Evolutionary conservation across 1,139 yeast species (phyloP).

Genomic region (Magnusiomyces sp.): DNA sequence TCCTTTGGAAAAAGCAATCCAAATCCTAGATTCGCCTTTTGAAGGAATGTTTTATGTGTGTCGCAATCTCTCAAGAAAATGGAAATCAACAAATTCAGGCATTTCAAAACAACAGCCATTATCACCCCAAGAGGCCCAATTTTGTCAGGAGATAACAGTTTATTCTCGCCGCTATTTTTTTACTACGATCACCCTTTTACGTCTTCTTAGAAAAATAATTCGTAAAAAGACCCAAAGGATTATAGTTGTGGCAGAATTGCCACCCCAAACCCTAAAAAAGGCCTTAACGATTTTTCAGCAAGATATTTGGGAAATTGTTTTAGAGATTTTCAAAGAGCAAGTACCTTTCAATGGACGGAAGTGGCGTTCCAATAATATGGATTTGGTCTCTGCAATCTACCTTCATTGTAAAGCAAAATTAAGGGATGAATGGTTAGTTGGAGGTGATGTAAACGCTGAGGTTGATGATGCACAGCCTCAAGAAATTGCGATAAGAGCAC

Average conservation of each 20-base stretch:
- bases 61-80: constrained; percentile 15
- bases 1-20: constrained; percentile 28
- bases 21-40: constrained; percentile 32
- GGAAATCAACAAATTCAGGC: not conserved
- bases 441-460: constrained; percentile 69
- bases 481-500: constrained; percentile 74
- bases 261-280: constrained; percentile 35
- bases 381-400: constrained; percentile 78
- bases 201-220: constrained; percentile 30
- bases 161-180: constrained; percentile 29
- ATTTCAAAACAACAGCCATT: not conserved
- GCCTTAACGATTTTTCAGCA: constrained; percentile 44
- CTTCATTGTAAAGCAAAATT: constrained; percentile 63
- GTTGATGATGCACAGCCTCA: constrained; percentile 75
- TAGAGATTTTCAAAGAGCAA: constrained; percentile 64
- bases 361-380: constrained; percentile 94
- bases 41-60: constrained; percentile 42
- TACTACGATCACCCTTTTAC: constrained; percentile 29
- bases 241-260: constrained; percentile 35
- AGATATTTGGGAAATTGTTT: constrained; percentile 58
- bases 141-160: constrained; percentile 14
- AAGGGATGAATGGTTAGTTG: constrained; percentile 85
- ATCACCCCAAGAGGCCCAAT: not conserved
- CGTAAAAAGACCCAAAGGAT: constrained; percentile 36
- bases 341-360: constrained; percentile 90